These are phyloP conservation scores for Thozetella sp. DNA, from an alignment of 495 filamentous ascomycete species.

Conservation along the genomic window DNA sequence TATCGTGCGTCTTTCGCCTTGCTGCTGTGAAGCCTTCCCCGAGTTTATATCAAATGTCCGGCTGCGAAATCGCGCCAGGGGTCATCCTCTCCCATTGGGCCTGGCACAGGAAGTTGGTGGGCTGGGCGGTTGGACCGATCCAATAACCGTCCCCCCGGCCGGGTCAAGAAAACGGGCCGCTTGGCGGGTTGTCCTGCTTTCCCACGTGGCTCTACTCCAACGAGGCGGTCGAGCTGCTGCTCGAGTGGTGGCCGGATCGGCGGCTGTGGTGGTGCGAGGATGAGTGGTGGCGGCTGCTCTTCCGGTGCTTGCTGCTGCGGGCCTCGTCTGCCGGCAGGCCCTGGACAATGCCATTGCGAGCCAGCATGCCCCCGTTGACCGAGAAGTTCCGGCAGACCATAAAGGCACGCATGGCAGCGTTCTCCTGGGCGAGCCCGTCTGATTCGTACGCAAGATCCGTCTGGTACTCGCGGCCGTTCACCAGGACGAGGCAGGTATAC, in stretches of 20 bases:
- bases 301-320: conserved; percentile 43
- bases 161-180: conserved; percentile 14
- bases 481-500: conserved; percentile 87
- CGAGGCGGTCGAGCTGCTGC: conserved; percentile 61
- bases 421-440: conserved; percentile 84
- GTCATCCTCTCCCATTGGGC: conserved; percentile 6
- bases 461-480: conserved; percentile 96
- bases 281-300: conserved; percentile 44
- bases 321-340: conserved; percentile 71
- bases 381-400: conserved; percentile 99
- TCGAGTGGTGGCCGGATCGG: conserved; percentile 49
- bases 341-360: conserved; percentile 81
- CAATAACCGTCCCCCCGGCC: conserved; percentile 4
- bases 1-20: conserved; percentile 19
- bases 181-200: neutral
- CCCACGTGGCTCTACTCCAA: conserved; percentile 32
- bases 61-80: neutral
- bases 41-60: conserved; percentile 39
- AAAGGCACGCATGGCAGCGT: conserved; percentile 95
- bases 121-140: conserved; percentile 8
- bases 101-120: neutral
- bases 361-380: conserved; percentile 93
- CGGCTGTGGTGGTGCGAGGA: conserved; percentile 36
- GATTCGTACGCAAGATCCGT: conserved; percentile 83
- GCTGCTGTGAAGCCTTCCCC: conserved; percentile 50